These are phyloP conservation scores for Zizania palustris DNA, from an alignment of 202 grass and related monocot genomes.

Conservation along the genomic window DNA sequence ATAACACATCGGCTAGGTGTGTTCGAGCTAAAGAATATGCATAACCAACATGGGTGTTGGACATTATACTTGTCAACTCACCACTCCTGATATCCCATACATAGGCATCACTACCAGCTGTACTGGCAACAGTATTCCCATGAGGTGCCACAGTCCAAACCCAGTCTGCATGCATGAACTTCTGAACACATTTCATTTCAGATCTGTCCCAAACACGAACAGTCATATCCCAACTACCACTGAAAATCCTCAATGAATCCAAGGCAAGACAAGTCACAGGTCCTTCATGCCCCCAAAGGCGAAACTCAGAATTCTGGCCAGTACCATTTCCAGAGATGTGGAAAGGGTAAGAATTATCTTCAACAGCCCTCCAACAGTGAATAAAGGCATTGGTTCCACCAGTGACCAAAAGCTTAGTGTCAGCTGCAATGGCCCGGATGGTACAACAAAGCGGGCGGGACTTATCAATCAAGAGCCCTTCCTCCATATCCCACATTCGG, in stretches of 20 bases:
- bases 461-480: conserved; percentile 69
- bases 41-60: conserved; percentile 74
- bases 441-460: conserved; percentile 83
- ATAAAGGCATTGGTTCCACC: conserved; percentile 85
- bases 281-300: conserved; percentile 95
- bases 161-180: conserved; percentile 87
- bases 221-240: conserved; percentile 95
- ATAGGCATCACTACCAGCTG: conserved; percentile 76
- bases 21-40: conserved; percentile 69
- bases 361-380: conserved; percentile 78
- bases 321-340: conserved; percentile 47
- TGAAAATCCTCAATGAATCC: conserved; percentile 79
- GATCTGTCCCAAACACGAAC: conserved; percentile 80
- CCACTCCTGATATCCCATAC: conserved; percentile 68
- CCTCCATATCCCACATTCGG: conserved; percentile 91
- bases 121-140: conserved; percentile 75
- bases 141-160: conserved; percentile 69
- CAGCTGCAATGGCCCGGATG: conserved; percentile 79
- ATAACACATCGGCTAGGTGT: conserved; percentile 62
- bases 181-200: conserved; percentile 73
- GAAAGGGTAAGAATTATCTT: conserved; percentile 67
- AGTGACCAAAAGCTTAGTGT: conserved; percentile 70
- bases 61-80: conserved; percentile 57
- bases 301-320: conserved; percentile 58
- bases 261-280: conserved; percentile 89